phyloP scores from a whole-genome alignment of 169 alveolate genomes.

The Amoebophrya sp. region DNA sequence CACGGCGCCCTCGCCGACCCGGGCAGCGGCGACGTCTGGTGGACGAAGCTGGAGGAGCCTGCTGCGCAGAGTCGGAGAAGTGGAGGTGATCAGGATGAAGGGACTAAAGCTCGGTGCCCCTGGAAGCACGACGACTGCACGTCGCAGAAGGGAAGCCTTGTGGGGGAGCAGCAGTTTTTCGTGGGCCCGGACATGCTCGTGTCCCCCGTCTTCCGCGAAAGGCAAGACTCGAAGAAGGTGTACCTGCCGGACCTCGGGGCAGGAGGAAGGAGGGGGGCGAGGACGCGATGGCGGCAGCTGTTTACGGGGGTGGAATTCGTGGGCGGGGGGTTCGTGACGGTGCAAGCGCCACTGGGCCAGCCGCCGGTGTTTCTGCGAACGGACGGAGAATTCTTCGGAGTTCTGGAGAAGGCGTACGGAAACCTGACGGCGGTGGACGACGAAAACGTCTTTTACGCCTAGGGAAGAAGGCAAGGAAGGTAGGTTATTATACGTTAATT shows the following conservation, averaged over 20 bases:
- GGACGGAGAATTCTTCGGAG: not conserved
- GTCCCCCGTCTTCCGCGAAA: not conserved
- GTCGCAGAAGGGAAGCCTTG: not conserved
- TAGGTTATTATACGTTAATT: no score
- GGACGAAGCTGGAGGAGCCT: no score
- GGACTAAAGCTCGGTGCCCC: not conserved
- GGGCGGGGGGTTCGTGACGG: not conserved
- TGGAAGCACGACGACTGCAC: not conserved
- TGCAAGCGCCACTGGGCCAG: not conserved
- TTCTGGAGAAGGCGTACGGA: no score
- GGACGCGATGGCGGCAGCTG: not conserved
- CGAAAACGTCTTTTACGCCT: no score
- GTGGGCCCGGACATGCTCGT: not conserved
- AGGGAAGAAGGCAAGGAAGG: no score
- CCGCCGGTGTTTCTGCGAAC: not conserved
- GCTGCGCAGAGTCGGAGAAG: no score
- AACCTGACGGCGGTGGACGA: no score
- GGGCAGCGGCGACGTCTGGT: no score
- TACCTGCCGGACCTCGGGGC: conserved; percentile 16
- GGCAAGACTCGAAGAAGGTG: not conserved
- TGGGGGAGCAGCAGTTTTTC: not conserved
- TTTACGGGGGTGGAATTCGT: not conserved
- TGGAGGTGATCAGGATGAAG: no score
- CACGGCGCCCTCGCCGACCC: not conserved
- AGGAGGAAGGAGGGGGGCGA: not conserved